Evolutionary conservation across 495 filamentous ascomycete species (phyloP).

Genomic region (Penicillium diatomitis): DNA sequence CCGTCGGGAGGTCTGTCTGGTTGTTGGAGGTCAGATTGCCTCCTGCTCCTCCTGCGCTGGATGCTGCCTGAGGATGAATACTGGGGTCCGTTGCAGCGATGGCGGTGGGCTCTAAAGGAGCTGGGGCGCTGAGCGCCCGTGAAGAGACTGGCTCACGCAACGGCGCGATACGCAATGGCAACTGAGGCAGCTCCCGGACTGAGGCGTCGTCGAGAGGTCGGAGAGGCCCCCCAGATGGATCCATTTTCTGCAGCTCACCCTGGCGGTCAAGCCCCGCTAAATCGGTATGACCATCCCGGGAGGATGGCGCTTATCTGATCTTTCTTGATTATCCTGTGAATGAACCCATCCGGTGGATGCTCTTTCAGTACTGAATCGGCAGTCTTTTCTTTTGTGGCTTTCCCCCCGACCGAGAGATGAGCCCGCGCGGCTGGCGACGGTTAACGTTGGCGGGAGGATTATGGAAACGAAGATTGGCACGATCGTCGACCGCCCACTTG

Average conservation of each 20-base stretch:
- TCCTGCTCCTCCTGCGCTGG: conserved; percentile 6
- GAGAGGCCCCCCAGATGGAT: conserved; percentile 17
- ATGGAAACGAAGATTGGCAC: no score
- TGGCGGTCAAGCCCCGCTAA: not conserved
- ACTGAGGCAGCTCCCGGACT: conserved; percentile 36
- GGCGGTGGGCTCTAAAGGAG: conserved; percentile 41
- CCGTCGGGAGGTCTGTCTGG: conserved; percentile 20
- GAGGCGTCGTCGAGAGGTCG: conserved; percentile 34
- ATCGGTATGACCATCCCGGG: conserved; percentile 3
- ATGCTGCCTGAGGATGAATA: conserved; percentile 23
- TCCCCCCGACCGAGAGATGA: no score
- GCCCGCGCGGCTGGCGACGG: no score
- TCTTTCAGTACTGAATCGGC: no score
- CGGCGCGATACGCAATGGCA: conserved; percentile 41
- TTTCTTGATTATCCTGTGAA: no score
- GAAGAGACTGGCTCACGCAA: conserved; percentile 40
- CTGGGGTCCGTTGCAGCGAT: conserved; percentile 25
- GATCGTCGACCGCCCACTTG: no score
- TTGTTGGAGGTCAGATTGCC: conserved; percentile 20
- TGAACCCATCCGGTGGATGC: no score
- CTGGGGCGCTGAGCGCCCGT: conserved; percentile 32
- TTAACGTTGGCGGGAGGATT: no score
- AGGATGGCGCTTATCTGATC: not conserved
- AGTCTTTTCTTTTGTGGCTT: no score
- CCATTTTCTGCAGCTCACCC: conserved; percentile 19